Evolutionary conservation across 192 early-diverging fungal species (phyloP).

Genomic region (Backusella psychrophila): DNA sequence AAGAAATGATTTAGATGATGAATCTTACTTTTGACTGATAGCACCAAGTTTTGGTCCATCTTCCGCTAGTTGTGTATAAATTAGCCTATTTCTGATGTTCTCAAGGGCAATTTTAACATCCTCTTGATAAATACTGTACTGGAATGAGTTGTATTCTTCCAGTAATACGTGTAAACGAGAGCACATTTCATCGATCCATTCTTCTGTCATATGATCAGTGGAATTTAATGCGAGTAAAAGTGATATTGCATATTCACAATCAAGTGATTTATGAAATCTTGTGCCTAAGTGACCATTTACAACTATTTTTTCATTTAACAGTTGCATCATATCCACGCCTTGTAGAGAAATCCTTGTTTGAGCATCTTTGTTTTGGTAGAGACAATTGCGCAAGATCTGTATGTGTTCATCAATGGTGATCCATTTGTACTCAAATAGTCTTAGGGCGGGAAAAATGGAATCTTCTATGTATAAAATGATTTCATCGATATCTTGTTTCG

Average conservation of each 20-base stretch:
- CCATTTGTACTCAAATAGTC: constrained; percentile 89
- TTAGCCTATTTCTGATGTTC: constrained; percentile 75
- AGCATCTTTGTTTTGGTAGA: constrained; percentile 26
- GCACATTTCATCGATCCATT: constrained; percentile 39
- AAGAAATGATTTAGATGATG: not conserved
- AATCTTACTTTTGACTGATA: constrained; percentile 58
- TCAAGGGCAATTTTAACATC: constrained; percentile 67
- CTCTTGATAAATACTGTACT: constrained; percentile 82
- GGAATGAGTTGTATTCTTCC: constrained; percentile 83
- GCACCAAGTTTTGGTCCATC: constrained; percentile 87
- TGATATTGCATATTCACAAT: constrained; percentile 38
- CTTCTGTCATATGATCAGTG: not conserved
- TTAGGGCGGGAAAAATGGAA: constrained; percentile 56
- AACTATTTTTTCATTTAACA: constrained; percentile 41
- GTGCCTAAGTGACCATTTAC: constrained; percentile 37
- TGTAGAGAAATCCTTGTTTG: constrained; percentile 32
- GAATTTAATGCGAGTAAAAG: constrained; percentile 42
- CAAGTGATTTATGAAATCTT: constrained; percentile 57
- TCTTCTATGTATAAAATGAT: constrained; percentile 59
- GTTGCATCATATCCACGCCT: constrained; percentile 39
- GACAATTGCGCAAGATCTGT: constrained; percentile 38
- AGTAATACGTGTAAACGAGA: constrained; percentile 58
- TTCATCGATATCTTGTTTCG: constrained; percentile 61
- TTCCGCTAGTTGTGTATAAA: constrained; percentile 79
- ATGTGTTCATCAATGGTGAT: constrained; percentile 58